A percentile compares a stretch with the other conserved stretches of the same genome.
phyloP scores from a whole-genome alignment of 2,329 filamentous ascomycete species.

The Fusarium falciforme region DNA sequence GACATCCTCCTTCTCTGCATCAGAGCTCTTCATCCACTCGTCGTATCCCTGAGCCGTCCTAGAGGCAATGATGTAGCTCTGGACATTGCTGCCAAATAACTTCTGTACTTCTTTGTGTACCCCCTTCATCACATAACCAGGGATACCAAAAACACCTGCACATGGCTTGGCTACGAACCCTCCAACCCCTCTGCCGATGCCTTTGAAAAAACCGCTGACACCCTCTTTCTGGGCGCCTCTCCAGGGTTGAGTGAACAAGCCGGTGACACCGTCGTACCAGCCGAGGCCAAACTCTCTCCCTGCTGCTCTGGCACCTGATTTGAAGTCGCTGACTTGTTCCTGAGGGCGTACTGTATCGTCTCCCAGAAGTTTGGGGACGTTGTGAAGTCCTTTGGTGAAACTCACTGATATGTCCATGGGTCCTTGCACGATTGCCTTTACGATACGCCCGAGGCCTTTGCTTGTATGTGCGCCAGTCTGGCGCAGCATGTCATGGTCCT shows the following conservation, averaged over 20 bases:
- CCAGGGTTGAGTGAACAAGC: conserved; percentile 81
- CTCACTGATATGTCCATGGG: conserved; percentile 89
- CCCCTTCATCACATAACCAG: conserved; percentile 86
- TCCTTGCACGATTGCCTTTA: conserved; percentile 78
- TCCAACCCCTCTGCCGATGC: conserved; percentile 84
- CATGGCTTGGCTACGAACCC: conserved; percentile 84
- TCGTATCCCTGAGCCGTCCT: conserved; percentile 80
- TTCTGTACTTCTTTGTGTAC: conserved; percentile 82
- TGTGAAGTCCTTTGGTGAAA: conserved; percentile 87
- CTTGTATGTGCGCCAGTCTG: conserved; percentile 68
- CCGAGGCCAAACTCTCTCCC: conserved; percentile 82
- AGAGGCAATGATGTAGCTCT: conserved; percentile 83
- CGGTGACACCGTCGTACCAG: conserved; percentile 84
- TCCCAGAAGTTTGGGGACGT: conserved; percentile 85
- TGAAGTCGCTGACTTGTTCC: conserved; percentile 82
- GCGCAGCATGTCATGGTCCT: conserved; percentile 59
- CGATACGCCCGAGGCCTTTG: conserved; percentile 76
- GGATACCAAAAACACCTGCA: conserved; percentile 79
- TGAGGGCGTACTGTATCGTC: conserved; percentile 82
- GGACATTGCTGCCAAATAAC: conserved; percentile 74
- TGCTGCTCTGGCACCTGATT: conserved; percentile 80
- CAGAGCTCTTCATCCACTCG: conserved; percentile 66
- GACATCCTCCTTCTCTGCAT: conserved; percentile 72
- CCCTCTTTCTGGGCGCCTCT: conserved; percentile 65
- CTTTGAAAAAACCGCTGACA: conserved; percentile 75